Base-by-base conservation (phyloP, 2,329 filamentous ascomycete species). In the Thelonectria discophora region DNA sequence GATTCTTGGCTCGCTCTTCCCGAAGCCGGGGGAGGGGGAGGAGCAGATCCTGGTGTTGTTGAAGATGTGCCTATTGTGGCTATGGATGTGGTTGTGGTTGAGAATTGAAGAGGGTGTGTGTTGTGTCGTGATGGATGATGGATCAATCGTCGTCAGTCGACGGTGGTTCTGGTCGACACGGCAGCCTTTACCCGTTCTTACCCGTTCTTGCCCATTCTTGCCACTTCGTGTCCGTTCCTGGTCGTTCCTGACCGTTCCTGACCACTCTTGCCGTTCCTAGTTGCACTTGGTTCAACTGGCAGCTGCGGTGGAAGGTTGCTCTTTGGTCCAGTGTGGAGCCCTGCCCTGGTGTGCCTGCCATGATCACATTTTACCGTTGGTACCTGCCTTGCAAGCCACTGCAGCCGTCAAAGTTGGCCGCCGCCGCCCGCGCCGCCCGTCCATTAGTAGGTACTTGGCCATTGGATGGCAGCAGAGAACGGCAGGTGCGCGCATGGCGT, bases 341-440 rank as follows among this genome's bases (percentile, higher is more conserved):
- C 10, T 34, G n/a, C 10, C 18, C 39, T 30, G 21, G 52, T 51
- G 51, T 45, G 37, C 21, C 21, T 6, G 51, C 20, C 21, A 17
- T n/a, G 9, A 30, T 2, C 27, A 30, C 5, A 5, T 2, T 9
- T 10, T 30, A 30, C 47, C 32, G 40, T 27, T 46, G 52, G 58
- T 60, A 48, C 58, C 52, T 60, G 56, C 47, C 55, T 58, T 24
- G 34, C 12, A 39, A 15, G 27, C 27, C 47, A n/a, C 17, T n/a
- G 39, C n/a, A n/a, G n/a, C 21, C 21, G 9, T 17, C 39, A 18
- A 17, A 17, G 6, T 40, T 43, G 40, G n/a, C 17, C 13, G 27
- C 37, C 50, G 12, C 21, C 21, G 21, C 21, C 21, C 6, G 21
- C 21, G 21, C 6, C 21, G 3, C 21, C n/a, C n/a, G n/a, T n/a